phyloP scores from a whole-genome alignment of 208 protist species.

The Leptomonas pyrrhocoris region DNA sequence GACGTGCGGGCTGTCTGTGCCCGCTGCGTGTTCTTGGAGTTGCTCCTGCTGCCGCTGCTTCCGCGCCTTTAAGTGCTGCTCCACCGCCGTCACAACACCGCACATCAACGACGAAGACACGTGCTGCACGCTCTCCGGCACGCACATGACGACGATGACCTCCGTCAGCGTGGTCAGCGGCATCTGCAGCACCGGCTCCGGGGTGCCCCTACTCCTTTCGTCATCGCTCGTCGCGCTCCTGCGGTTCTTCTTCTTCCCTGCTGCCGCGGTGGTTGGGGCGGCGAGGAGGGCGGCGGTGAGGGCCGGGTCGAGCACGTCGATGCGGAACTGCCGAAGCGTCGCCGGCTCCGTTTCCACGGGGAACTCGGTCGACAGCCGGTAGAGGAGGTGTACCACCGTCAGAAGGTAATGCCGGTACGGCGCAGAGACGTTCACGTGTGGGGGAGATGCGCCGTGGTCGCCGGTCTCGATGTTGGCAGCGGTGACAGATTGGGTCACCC shows the following conservation, averaged over 20 bases:
- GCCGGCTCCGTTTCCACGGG: constrained; percentile 63
- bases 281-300: constrained; percentile 45
- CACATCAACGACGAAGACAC: constrained; percentile 52
- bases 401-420: constrained; percentile 54
- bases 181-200: constrained; percentile 27
- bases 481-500: background rate
- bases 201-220: background rate
- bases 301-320: constrained; percentile 61
- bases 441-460: constrained; percentile 1
- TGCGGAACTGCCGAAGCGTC: constrained; percentile 59
- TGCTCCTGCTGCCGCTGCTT: background rate
- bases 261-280: background rate
- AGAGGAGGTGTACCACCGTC: constrained; percentile 65
- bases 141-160: constrained; percentile 75
- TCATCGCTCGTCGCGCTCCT: background rate
- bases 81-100: constrained; percentile 25
- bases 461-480: background rate
- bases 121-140: constrained; percentile 66
- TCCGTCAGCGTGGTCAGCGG: constrained; percentile 64
- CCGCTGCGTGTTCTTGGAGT: background rate
- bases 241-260: background rate
- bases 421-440: constrained; percentile 10
- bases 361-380: constrained; percentile 54
- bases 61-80: constrained; percentile 12
- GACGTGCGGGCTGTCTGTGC: background rate